Base-by-base conservation (phyloP, 805 yeast genomes). In the Jamesozyma piceae region DNA sequence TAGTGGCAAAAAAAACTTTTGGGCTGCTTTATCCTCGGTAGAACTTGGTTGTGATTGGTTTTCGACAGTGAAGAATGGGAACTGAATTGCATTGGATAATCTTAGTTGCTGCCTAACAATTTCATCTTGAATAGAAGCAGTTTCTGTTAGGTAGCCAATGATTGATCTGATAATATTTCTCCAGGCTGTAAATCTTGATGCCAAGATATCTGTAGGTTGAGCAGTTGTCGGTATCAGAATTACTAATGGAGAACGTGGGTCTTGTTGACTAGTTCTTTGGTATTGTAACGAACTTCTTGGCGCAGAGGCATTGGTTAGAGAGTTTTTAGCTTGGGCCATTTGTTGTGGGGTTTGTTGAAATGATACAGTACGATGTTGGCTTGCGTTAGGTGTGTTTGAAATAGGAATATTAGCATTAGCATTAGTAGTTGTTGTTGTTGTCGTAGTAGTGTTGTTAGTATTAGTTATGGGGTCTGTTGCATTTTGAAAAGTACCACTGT, bases 161-260 rank as follows among this genome's bases (percentile, higher is more conserved):
- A 90, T 65, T 29, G 90, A 81, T 47, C 79, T 77, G 44, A 88
- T 78, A 43, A 89, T 77, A 33, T 75, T 72, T 45, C 95, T 71
- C 96, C 97, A 90, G 2, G 94, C 82, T 39, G 79, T 73, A 60
- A 90, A 89, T 48, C 97, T 70, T 24, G 76, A 72, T 2, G 95
- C 92, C 46, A 90, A 68, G 5, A 84, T 75, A 44, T 89, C 97
- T 1, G 97, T 88, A 10, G 97, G 97, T 51, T 77, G 77, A 3
- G 82, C 77, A 35, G 66, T 62, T 6, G 75, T 69, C 5, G 88
- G 88, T 32, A 81, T 66, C 28, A 66, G 58, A 8, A 73, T 64
- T 1, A 62, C 55, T 22, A 74, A 57, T 1, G 81, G 80, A 39
- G 74, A 73, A 10, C 73, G 54, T 11, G 74, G 72, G 47, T 74